A percentile compares a stretch with the other conserved stretches of the same genome.
Conservation (phyloP, 768 basidiomycete species). For the Lactifluus pinguis region DNA sequence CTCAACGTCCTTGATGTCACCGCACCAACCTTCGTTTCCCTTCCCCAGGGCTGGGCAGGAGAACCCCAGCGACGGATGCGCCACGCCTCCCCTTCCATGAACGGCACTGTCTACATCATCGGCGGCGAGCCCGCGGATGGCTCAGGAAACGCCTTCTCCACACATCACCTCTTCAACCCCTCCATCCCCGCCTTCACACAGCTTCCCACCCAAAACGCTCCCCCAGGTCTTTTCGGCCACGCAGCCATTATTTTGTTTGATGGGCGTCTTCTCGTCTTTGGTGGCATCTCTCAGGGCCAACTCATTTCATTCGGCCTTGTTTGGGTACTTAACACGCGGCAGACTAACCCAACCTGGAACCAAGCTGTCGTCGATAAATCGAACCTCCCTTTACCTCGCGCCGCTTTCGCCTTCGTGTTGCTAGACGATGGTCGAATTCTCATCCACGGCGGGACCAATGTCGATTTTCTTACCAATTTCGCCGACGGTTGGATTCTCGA, state of each 20-base stretch:
- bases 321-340: constrained; percentile 55
- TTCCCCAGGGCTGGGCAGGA: constrained; percentile 45
- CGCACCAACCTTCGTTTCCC: constrained; percentile 37
- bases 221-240: constrained; percentile 67
- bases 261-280: constrained; percentile 63
- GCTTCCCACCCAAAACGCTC: constrained; percentile 47
- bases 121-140: constrained; percentile 82
- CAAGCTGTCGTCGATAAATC: constrained; percentile 30
- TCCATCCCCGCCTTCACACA: constrained; percentile 40
- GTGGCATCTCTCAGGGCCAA: constrained; percentile 47
- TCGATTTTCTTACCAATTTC: constrained; percentile 37
- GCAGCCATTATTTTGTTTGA: constrained; percentile 58
- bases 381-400: constrained; percentile 45
- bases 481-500: constrained; percentile 68
- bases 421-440: constrained; percentile 48
- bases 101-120: constrained; percentile 55
- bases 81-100: constrained; percentile 49
- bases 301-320: constrained; percentile 51
- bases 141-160: constrained; percentile 51
- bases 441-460: constrained; percentile 74
- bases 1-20: constrained; percentile 36
- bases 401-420: constrained; percentile 49
- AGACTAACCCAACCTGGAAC: constrained; percentile 42
- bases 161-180: constrained; percentile 57
- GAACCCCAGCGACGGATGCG: constrained; percentile 73